Evolutionary conservation across 768 basidiomycete species (phyloP), one percentile per base, ranked within the genome.

Genomic region (Trametopsis cervina): DNA sequence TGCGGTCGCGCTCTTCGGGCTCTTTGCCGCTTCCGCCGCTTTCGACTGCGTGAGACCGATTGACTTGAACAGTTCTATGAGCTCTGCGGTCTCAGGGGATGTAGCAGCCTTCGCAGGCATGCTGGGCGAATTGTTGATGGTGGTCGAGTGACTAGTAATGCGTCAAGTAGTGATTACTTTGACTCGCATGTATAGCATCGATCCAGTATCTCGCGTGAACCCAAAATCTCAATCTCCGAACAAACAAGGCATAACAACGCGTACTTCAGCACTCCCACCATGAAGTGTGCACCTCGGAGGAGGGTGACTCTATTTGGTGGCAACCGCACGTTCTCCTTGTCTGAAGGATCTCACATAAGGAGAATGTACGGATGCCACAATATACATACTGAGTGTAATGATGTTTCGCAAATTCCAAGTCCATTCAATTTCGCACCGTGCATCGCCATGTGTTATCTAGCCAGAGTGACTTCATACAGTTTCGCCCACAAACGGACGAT

Each of bases 1-100:
- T 17, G 82, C 69, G 3, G 74, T 63, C 4, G 89, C 85, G 59
- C 78, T 79, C 70, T 90, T 95, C 3, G 84, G 70, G 50, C 76
- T 85, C 62, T 91, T 89, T 27, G 82, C 80, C 4, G 88, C 85
- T 58, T 96, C 91, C 9, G 76, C 74, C 1, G 93, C 88, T 63
- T 91, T 89, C 44, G 83, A 68, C 50, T 80, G 74, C 36, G 83
- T 71, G 38, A 96, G 70, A 21, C 89, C 89, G 48, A 92, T 83
- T 29, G 81, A 76, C 62, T 81, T 77, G 72, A 94, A 92, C 29
- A 85, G 70, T 24, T 65, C 59, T 49, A 76, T 60, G 46, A 76
- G 66, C 23, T 67, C 64, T 12, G 63, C 60, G 29, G 69, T 66
- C 20, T 69, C 70, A 3, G 74, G 44, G 13, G 53, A 54, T 7